phyloP scores from a whole-genome alignment of 768 basidiomycete genomes.

The Podaxis pistillaris region DNA sequence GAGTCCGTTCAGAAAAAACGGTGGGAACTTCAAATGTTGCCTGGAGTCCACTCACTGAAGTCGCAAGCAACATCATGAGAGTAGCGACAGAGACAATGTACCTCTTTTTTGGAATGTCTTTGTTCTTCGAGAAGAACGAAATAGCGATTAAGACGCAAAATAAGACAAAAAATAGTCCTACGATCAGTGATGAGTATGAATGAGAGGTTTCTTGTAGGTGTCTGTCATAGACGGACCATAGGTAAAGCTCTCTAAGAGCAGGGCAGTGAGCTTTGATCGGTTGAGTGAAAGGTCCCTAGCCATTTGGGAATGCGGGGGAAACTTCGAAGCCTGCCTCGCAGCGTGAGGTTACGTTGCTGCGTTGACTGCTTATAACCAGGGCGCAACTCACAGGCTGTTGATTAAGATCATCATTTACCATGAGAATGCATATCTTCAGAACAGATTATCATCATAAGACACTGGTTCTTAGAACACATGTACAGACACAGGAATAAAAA shows the following conservation, averaged over 20 bases:
- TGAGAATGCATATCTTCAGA: not conserved
- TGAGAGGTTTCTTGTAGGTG: not conserved
- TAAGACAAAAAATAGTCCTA: conserved; percentile 10
- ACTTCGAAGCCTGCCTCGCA: too few species aligned
- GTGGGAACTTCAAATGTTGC: not conserved
- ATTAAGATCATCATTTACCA: not conserved
- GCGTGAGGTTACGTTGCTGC: not conserved
- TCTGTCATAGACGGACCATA: not conserved
- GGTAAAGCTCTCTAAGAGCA: conserved; percentile 8
- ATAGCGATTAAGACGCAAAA: conserved; percentile 5
- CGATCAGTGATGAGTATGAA: too few species aligned
- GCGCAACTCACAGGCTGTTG: not conserved
- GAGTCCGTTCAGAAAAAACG: not conserved
- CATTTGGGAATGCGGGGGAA: not conserved
- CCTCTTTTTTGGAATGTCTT: not conserved
- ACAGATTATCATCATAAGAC: not conserved
- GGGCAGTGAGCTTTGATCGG: conserved; percentile 4
- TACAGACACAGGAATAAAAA: not conserved
- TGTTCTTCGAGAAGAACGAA: not conserved
- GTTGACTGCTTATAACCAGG: not conserved
- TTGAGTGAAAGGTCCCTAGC: conserved; percentile 2
- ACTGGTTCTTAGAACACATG: not conserved
- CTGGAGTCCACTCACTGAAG: not conserved
- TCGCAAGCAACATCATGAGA: conserved; percentile 9
- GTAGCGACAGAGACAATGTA: conserved; percentile 3